Evolutionary conservation across 805 yeast genomes (phyloP).

Genomic region (Starmera dryadoides): DNA sequence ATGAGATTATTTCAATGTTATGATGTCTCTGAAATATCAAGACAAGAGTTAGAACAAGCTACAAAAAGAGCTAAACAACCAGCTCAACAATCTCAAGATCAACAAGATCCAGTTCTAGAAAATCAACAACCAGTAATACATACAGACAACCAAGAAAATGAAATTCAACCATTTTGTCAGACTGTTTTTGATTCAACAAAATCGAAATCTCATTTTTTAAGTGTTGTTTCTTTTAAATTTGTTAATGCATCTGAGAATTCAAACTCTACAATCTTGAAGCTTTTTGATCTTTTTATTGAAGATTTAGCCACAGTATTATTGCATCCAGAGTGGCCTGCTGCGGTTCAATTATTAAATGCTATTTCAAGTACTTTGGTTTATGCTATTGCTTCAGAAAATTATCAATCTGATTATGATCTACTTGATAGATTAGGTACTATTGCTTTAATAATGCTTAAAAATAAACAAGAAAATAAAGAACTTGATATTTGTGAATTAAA

Average conservation of each 20-base stretch:
- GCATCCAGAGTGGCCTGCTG: conserved; percentile 56
- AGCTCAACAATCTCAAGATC: conserved; percentile 11
- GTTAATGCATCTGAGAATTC: conserved; percentile 25
- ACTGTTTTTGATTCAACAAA: conserved; percentile 4
- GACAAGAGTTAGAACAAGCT: conserved; percentile 9
- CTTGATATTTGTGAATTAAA: neutral
- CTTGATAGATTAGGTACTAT: conserved; percentile 57
- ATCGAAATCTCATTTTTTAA: conserved; percentile 1
- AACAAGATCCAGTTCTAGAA: neutral
- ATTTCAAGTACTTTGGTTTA: conserved; percentile 36
- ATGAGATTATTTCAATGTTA: conserved; percentile 32
- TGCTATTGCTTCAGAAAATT: conserved; percentile 29
- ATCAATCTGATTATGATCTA: conserved; percentile 20
- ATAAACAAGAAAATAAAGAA: conserved; percentile 21
- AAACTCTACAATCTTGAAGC: conserved; percentile 23
- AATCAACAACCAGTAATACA: too few relatives aligned
- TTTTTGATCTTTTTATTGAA: conserved; percentile 45
- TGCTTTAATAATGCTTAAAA: conserved; percentile 24
- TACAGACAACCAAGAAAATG: neutral
- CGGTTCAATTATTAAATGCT: conserved; percentile 41
- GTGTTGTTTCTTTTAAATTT: conserved; percentile 11
- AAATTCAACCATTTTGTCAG: neutral
- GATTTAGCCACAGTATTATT: conserved; percentile 47
- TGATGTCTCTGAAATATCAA: conserved; percentile 12
- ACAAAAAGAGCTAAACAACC: neutral